Evolutionary conservation across 2,329 filamentous ascomycete species (phyloP).

Genomic region (Paracoccidioides brasiliensis): DNA sequence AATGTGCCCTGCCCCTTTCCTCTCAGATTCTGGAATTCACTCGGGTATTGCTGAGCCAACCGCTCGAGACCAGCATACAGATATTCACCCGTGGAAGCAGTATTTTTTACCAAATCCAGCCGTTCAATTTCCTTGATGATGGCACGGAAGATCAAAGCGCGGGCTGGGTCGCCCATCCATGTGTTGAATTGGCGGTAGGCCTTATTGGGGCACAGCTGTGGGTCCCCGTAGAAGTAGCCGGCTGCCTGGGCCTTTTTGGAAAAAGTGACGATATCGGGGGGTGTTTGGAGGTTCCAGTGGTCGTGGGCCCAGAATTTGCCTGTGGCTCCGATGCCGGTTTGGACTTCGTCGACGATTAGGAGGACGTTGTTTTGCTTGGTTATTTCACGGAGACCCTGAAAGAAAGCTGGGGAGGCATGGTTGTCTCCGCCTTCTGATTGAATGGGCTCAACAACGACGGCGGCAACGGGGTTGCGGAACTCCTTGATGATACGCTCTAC

Average conservation of each 20-base stretch:
- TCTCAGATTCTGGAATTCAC: slow-evolving; percentile 67
- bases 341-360: slow-evolving; percentile 86
- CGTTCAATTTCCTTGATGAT: slow-evolving; percentile 72
- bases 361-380: slow-evolving; percentile 56
- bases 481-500: slow-evolving; percentile 68
- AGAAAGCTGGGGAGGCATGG: slow-evolving; percentile 78
- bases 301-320: slow-evolving; percentile 96
- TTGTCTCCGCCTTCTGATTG: slow-evolving; percentile 93
- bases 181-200: slow-evolving; percentile 95
- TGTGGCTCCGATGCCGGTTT: slow-evolving; percentile 84
- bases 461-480: slow-evolving; percentile 67
- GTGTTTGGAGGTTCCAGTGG: slow-evolving; percentile 69
- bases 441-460: slow-evolving; percentile 77
- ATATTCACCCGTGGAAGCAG: slow-evolving; percentile 65
- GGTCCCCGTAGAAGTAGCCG: slow-evolving; percentile 80
- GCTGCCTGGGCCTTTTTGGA: slow-evolving; percentile 91
- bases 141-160: slow-evolving; percentile 71
- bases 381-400: slow-evolving; percentile 66
- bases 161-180: slow-evolving; percentile 87
- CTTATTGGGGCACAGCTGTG: slow-evolving; percentile 71
- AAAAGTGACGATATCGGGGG: slow-evolving; percentile 90
- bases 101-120: slow-evolving; percentile 65
- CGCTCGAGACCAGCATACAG: slow-evolving; percentile 57
- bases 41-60: slow-evolving; percentile 58
- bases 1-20: slow-evolving; percentile 85